phyloP scores from a whole-genome alignment of 257 asterid genomes.

The Perilla frutescens region DNA sequence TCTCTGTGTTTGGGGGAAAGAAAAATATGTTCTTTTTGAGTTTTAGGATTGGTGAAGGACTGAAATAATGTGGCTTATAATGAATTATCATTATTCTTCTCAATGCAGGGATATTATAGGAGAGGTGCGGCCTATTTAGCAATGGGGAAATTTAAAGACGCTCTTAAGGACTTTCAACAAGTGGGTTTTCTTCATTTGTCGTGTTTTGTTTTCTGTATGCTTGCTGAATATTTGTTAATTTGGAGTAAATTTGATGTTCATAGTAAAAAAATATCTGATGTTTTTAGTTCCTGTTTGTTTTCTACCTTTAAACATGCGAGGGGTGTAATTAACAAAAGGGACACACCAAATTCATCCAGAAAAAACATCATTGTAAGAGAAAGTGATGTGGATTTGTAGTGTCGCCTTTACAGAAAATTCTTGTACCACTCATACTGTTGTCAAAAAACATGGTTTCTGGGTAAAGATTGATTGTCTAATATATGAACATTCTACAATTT shows the following conservation, averaged over 20 bases:
- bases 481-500: too few species aligned
- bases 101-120: slow-evolving; percentile 88
- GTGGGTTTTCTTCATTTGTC: slow-evolving; percentile 42
- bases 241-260: not conserved
- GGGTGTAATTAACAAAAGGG: not conserved
- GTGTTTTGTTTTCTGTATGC: slow-evolving; percentile 14
- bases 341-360: not conserved
- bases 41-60: slow-evolving; percentile 25
- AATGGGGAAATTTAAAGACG: slow-evolving; percentile 95
- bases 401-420: not conserved
- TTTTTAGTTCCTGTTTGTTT: not conserved
- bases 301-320: not conserved
- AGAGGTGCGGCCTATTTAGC: slow-evolving; percentile 94
- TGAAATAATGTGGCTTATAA: slow-evolving; percentile 22
- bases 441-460: too few species aligned
- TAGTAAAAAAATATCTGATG: slow-evolving; percentile 9
- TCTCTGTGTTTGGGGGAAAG: slow-evolving; percentile 12
- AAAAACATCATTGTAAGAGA: not conserved
- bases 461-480: too few species aligned
- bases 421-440: not conserved
- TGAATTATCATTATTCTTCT: slow-evolving; percentile 7
- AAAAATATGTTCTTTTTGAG: not conserved
- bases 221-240: slow-evolving; percentile 31
- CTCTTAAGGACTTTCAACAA: slow-evolving; percentile 94
- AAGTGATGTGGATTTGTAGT: not conserved